phyloP scores from a whole-genome alignment of 495 filamentous ascomycete species.

The Hypoxylon subgilvum region DNA sequence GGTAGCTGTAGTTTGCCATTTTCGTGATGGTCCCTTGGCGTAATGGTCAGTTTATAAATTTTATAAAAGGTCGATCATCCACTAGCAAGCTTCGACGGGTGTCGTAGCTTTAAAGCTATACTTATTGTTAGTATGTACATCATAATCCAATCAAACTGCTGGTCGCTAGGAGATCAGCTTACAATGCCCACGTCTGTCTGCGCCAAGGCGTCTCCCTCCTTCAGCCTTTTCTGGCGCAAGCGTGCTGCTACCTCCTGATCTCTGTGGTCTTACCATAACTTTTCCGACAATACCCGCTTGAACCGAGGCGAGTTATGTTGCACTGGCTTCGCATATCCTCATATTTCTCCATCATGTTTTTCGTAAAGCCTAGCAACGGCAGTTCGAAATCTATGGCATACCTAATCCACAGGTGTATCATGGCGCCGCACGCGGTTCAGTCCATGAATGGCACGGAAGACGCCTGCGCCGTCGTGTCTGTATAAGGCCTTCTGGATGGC shows the following conservation, averaged over 20 bases:
- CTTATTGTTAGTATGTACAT: too few relatives aligned
- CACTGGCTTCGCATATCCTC: background rate
- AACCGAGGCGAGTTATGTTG: background rate
- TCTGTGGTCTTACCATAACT: background rate
- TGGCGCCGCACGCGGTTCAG: background rate
- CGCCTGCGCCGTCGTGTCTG: background rate
- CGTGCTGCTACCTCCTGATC: background rate
- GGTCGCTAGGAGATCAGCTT: background rate
- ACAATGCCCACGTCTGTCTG: constrained; percentile 1
- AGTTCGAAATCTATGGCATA: constrained; percentile 8
- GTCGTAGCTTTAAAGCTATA: too few relatives aligned
- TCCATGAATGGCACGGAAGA: background rate
- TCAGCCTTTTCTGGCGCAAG: background rate
- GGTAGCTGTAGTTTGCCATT: too few relatives aligned
- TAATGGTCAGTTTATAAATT: too few relatives aligned
- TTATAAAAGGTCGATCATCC: too few relatives aligned
- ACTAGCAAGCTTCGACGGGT: too few relatives aligned
- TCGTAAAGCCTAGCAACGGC: background rate
- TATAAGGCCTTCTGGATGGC: background rate
- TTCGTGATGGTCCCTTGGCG: too few relatives aligned
- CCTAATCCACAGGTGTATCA: background rate
- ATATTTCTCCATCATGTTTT: background rate
- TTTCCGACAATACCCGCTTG: background rate
- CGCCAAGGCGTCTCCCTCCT: background rate
- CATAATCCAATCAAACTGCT: too few relatives aligned